Conservation (phyloP, 768 basidiomycete species). For the Auricularia sp. region DNA sequence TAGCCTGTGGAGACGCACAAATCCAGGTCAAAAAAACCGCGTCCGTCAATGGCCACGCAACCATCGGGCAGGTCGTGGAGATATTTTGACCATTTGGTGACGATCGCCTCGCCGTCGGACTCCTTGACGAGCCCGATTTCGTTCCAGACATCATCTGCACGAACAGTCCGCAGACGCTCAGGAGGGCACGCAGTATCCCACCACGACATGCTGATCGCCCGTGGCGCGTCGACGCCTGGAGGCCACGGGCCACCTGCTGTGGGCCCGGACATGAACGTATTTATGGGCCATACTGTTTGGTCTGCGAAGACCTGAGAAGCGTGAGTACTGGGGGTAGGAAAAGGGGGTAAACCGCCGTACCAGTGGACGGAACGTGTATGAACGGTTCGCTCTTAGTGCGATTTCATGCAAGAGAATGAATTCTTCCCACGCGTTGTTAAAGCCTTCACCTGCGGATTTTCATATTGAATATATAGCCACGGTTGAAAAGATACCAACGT, state of each 20-base stretch:
- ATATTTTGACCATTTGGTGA: constrained; percentile 36
- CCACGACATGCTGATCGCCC: constrained; percentile 32
- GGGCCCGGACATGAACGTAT: constrained; percentile 22
- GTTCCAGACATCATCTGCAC: constrained; percentile 27
- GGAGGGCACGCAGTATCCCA: constrained; percentile 10
- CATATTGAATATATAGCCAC: background rate
- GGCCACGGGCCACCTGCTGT: constrained; percentile 32
- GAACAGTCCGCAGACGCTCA: constrained; percentile 7
- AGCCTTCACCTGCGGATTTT: constrained; percentile 31
- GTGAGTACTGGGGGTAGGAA: background rate
- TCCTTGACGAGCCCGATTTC: constrained; percentile 13
- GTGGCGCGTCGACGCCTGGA: constrained; percentile 20
- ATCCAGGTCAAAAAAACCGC: background rate
- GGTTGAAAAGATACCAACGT: background rate
- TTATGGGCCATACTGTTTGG: constrained; percentile 1
- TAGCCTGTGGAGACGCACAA: background rate
- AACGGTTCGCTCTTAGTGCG: constrained; percentile 34
- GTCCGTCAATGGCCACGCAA: constrained; percentile 36
- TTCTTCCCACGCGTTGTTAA: constrained; percentile 56
- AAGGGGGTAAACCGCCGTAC: background rate
- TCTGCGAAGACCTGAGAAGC: background rate
- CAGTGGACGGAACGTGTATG: constrained; percentile 29
- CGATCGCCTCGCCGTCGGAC: constrained; percentile 23
- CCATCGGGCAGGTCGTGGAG: constrained; percentile 32
- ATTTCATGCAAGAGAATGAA: constrained; percentile 42